Percentiles rank a stretch among this genome's conserved stretches.
Conservation (phyloP, 441 rosid genomes). For the Euphorbia corollata region DNA sequence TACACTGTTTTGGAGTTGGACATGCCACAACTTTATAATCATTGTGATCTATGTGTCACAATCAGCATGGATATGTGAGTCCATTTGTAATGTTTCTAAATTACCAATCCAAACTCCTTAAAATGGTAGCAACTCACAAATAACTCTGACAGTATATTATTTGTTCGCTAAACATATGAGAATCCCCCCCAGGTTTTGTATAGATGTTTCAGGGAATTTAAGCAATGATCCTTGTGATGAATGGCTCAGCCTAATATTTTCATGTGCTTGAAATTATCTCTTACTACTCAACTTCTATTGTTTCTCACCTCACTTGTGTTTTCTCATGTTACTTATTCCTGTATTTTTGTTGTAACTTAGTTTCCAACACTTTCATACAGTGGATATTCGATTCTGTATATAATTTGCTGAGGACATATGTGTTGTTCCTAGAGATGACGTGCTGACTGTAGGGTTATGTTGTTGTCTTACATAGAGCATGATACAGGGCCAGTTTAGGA, state of each 20-base stretch:
- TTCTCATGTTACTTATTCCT: background rate
- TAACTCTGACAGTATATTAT: background rate
- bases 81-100: background rate
- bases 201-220: background rate
- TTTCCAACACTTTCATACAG: background rate
- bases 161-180: background rate
- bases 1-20: too few species aligned
- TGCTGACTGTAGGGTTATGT: background rate
- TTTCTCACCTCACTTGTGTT: background rate
- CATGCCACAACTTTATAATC: background rate
- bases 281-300: background rate
- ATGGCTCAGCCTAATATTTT: background rate
- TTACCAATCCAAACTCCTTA: background rate
- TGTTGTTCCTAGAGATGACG: background rate
- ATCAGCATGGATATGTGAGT: background rate
- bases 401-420: background rate
- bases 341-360: background rate
- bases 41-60: background rate
- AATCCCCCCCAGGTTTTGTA: background rate
- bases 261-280: background rate
- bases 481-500: too few species aligned
- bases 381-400: background rate
- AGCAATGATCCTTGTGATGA: background rate
- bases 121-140: background rate
- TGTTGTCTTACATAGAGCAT: too few species aligned